Evolutionary conservation across 805 yeast species (phyloP).

Genomic region (Candida cerambycidarum): DNA sequence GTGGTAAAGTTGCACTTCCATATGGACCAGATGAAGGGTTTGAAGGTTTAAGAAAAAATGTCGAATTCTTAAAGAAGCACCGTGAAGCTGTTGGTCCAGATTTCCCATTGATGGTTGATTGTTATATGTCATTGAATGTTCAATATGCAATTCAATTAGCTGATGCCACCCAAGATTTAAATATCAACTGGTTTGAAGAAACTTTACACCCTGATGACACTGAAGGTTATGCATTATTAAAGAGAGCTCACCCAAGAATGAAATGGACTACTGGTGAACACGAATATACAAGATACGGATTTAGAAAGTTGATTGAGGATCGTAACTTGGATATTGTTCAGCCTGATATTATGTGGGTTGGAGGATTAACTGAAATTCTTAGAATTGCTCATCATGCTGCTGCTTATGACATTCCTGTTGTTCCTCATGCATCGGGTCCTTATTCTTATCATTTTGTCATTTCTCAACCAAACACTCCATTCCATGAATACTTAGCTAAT

Average conservation of each 20-base stretch:
- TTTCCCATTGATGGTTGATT: slow-evolving; percentile 54
- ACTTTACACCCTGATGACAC: slow-evolving; percentile 52
- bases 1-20: slow-evolving; percentile 53
- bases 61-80: slow-evolving; percentile 44
- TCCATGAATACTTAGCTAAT: slow-evolving; percentile 52
- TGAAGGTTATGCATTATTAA: slow-evolving; percentile 47
- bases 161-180: slow-evolving; percentile 43
- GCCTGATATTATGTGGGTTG: slow-evolving; percentile 57
- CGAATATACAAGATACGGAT: slow-evolving; percentile 51
- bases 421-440: slow-evolving; percentile 55
- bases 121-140: slow-evolving; percentile 52
- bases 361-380: slow-evolving; percentile 49
- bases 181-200: slow-evolving; percentile 55
- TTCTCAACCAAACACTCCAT: slow-evolving; percentile 50
- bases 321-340: slow-evolving; percentile 49
- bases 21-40: slow-evolving; percentile 53
- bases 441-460: slow-evolving; percentile 52
- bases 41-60: slow-evolving; percentile 44
- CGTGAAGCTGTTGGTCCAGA: slow-evolving; percentile 50
- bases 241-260: slow-evolving; percentile 46
- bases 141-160: slow-evolving; percentile 48
- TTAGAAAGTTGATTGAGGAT: slow-evolving; percentile 50
- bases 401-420: slow-evolving; percentile 53
- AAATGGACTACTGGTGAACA: slow-evolving; percentile 56
- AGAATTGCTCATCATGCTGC: slow-evolving; percentile 50